Base-by-base conservation (phyloP, 2,329 filamentous ascomycete genomes). In the Aspergillus ochraceoroseus region DNA sequence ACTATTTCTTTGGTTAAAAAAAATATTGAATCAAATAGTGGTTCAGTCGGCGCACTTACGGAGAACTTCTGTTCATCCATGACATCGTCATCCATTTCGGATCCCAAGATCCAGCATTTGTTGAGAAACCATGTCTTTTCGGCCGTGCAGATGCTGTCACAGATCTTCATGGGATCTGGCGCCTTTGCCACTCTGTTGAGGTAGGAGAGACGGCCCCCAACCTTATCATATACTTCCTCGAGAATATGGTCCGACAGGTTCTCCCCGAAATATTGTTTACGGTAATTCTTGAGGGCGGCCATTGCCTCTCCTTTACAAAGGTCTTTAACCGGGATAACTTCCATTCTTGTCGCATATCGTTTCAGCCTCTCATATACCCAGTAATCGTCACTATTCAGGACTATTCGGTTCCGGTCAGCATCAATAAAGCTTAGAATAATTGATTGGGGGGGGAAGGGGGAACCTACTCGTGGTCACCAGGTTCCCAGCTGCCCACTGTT, bases 1-100 rank as follows among this genome's bases (percentile, higher is more conserved):
- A 86, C 78, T 87, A 46, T 30, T 11, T 22, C 9, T 27, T 20
- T n/a, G 28, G 60, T 46, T 55, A 49, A 42, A 37, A 52, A 32
- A 12, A 23, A 18, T 7, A 3, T 1, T 18, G 3, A 7, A 5
- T 27, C 19, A 4, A 18, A 12, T n/a, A 7, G 30, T 20, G 2
- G 31, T 19, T 11, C 18, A n/a, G n/a, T n/a, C n/a, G 14, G 9
- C 9, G 13, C 5, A 77, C 82, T 67, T 71, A 87, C 84, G 31
- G 89, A 87, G 73, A 87, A 95, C 64, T 96, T 95, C 61, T 96
- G 88, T 64, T 95, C 86, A 58, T 95, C 87, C 83, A 96, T 96
- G 53, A 95, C 92, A 60, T 98, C 92, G 65, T 96, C 92, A 54
- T 96, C 92, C 83, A 84, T 88, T 48, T 82, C 80, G 46, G 68